Base-by-base conservation (phyloP, 495 filamentous ascomycete genomes). In the Glonium stellatum region DNA sequence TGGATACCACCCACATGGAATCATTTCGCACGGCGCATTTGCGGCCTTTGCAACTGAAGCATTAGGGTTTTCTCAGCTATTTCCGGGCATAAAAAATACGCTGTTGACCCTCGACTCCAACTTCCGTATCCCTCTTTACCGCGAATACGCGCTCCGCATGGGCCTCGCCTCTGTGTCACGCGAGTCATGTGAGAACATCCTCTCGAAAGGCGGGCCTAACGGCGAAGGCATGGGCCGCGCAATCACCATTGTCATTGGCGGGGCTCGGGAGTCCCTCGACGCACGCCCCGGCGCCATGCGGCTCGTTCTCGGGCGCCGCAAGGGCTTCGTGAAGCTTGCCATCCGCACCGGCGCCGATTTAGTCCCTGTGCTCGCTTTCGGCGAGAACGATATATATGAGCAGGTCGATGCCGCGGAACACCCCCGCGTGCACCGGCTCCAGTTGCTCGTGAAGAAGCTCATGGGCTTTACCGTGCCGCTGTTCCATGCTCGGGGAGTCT, bases 1-100 rank as follows among this genome's bases (percentile, higher is more conserved):
- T 69, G 93, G 95, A 44, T 97, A 97, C 71, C 93, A 97, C 69
- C 92, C 92, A 0, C 92, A 97, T 71, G 93, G 93, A 42, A 97
- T 98, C 72, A 96, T 98, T 67, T 90, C 87, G 13, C 89, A 96
- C 68, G 93, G 93, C 39, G 93, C 95, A 0, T 97, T 93, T 73
- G 89, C 87, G 3, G 87, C 92, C 15, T 97, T 98, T 64, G 88
- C 79, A 31, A 97, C 95, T 5, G 93, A 97, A 64, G 88, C 89
- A 0, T 78, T 95, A 5, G 90, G 93, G 1, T 98, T 97, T 72
- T 82, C 82, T 1, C 81, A 87, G 55, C 82, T 97, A 25, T 98
- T 97, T 65, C 95, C 95, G 0, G 92, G 90, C n/a, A 96, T 98
- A 65, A 95, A 84, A 19, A 98, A 90, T 71, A 92, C 88, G 19